A percentile compares a stretch with the other conserved stretches of the same genome.
phyloP scores from a whole-genome alignment of 2,329 filamentous ascomycete genomes.

The Albifimbria verrucaria region DNA sequence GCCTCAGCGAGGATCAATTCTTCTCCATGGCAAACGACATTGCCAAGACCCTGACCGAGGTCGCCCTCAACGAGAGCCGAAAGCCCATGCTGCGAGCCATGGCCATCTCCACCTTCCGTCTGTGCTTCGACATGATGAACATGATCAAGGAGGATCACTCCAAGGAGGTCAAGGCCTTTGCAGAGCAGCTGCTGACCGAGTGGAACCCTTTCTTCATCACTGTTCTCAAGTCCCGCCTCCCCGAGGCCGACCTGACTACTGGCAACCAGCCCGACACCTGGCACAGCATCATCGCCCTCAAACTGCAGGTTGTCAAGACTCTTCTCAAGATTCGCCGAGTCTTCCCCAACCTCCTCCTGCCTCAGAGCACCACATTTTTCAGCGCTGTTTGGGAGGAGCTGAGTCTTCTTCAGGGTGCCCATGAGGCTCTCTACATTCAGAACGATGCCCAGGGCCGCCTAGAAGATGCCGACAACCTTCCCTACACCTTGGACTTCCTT shows the following conservation, averaged over 20 bases:
- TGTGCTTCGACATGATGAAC: slow-evolving; percentile 91
- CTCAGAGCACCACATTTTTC: slow-evolving; percentile 81
- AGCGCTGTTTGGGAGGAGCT: slow-evolving; percentile 88
- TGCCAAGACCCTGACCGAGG: slow-evolving; percentile 76
- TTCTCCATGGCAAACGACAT: slow-evolving; percentile 85
- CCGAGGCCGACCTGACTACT: slow-evolving; percentile 52
- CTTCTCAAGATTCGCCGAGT: slow-evolving; percentile 83
- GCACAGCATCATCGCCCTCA: slow-evolving; percentile 80
- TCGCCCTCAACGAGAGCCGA: slow-evolving; percentile 72
- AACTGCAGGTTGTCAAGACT: slow-evolving; percentile 91
- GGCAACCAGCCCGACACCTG: slow-evolving; percentile 62
- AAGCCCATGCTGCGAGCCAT: slow-evolving; percentile 77
- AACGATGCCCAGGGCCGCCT: slow-evolving; percentile 82
- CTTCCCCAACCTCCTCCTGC: slow-evolving; percentile 77
- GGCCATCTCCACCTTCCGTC: slow-evolving; percentile 84
- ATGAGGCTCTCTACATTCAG: slow-evolving; percentile 81
- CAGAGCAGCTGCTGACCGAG: slow-evolving; percentile 74
- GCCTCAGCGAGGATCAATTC: slow-evolving; percentile 91
- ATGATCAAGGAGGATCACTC: slow-evolving; percentile 95
- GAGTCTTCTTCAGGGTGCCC: slow-evolving; percentile 65
- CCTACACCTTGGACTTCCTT: slow-evolving; percentile 91
- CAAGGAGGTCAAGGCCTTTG: slow-evolving; percentile 80
- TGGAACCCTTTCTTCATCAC: slow-evolving; percentile 91
- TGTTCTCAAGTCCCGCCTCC: slow-evolving; percentile 71
- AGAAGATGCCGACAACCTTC: slow-evolving; percentile 86